Conservation (phyloP, 1,284 basidiomycete genomes). For the Rhizoctonia solani region DNA sequence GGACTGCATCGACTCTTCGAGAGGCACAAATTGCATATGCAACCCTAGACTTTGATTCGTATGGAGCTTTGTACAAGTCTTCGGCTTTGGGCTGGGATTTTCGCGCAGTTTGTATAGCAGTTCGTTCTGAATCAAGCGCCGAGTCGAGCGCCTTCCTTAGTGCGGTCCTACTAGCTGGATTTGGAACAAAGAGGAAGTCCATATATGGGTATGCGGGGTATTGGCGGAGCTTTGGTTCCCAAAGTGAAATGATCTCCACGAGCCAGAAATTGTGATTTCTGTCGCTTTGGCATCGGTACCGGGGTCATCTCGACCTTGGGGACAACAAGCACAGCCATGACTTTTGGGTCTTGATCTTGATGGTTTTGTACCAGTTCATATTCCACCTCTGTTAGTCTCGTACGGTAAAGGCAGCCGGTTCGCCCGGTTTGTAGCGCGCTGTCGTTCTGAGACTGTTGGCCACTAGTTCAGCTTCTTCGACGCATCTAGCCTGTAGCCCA, state of each 20-base stretch:
- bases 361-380: slow-evolving; percentile 2
- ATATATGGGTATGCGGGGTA: slow-evolving; percentile 19
- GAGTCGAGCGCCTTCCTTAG: slow-evolving; percentile 10
- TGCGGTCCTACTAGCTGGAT: background rate
- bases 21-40: slow-evolving; percentile 28
- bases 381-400: slow-evolving; percentile 13
- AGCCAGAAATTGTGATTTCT: background rate
- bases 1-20: slow-evolving; percentile 9
- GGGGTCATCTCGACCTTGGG: background rate
- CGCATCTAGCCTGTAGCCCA: slow-evolving; percentile 24
- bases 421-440: background rate
- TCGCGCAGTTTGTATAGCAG: slow-evolving; percentile 21
- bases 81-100: background rate
- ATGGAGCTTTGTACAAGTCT: background rate
- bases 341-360: background rate
- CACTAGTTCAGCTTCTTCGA: slow-evolving; percentile 25
- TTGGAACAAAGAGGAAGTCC: background rate
- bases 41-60: slow-evolving; percentile 4
- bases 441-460: slow-evolving; percentile 2
- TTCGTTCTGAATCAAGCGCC: slow-evolving; percentile 23
- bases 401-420: slow-evolving; percentile 8
- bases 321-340: slow-evolving; percentile 3
- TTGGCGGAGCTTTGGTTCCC: background rate
- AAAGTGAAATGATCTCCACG: too few species aligned
- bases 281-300: background rate